A percentile compares a stretch with the other conserved stretches of the same genome.
Conservation (phyloP, 495 filamentous ascomycete species). For the Daldinia grandis region DNA sequence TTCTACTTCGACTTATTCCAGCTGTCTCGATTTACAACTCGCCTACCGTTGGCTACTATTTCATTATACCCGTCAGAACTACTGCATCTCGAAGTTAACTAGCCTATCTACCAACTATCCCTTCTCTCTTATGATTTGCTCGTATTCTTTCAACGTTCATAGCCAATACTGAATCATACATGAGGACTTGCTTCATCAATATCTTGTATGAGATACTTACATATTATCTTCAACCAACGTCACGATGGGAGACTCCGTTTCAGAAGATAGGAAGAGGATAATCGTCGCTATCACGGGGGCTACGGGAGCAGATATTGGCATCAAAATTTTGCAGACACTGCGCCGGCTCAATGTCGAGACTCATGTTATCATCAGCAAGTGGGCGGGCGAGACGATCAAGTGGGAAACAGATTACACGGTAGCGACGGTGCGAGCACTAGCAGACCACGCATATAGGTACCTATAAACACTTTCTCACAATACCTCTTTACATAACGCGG, state of each 20-base stretch:
- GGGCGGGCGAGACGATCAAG: background rate
- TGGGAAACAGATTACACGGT: background rate
- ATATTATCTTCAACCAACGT: background rate
- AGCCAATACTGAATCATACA: no score
- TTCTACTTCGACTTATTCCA: no score
- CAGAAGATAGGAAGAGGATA: background rate
- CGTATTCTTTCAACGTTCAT: no score
- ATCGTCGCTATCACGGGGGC: background rate
- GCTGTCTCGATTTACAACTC: no score
- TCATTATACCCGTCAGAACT: no score
- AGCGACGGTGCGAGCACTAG: background rate
- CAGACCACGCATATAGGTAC: background rate
- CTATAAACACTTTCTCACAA: background rate
- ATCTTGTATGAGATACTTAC: background rate
- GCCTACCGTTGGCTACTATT: no score
- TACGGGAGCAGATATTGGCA: background rate
- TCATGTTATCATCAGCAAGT: background rate
- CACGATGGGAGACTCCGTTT: background rate
- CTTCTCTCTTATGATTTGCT: no score
- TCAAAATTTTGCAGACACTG: background rate
- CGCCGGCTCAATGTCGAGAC: background rate
- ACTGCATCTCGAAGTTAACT: no score
- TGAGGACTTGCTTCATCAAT: no score
- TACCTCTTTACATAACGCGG: no score
- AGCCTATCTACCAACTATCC: no score